Evolutionary conservation across 768 basidiomycete genomes (phyloP).

Genomic region (Tricholoma sp.): DNA sequence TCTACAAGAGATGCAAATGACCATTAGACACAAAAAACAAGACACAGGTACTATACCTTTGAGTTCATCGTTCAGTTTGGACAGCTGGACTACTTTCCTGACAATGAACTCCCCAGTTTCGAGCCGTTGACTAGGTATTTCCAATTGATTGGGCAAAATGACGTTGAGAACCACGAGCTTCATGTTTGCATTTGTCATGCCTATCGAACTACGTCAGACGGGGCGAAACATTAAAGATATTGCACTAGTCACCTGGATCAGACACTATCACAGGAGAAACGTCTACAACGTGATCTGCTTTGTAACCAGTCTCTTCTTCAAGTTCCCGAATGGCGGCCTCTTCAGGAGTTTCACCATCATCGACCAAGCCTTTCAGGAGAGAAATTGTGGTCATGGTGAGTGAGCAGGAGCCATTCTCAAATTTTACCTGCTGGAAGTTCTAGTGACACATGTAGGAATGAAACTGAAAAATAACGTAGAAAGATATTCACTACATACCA

Average conservation of each 20-base stretch:
- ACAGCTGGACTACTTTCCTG: constrained; percentile 62
- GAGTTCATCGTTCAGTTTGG: constrained; percentile 56
- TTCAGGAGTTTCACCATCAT: constrained; percentile 79
- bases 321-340: constrained; percentile 83
- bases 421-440: constrained; percentile 35
- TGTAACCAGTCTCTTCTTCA: constrained; percentile 90
- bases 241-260: constrained; percentile 57
- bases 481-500: constrained; percentile 36
- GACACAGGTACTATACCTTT: constrained; percentile 46
- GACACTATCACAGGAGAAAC: constrained; percentile 55
- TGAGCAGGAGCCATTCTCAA: not conserved
- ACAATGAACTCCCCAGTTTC: constrained; percentile 87
- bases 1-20: constrained; percentile 28
- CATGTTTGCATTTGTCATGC: constrained; percentile 95
- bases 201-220: constrained; percentile 30
- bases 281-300: constrained; percentile 57
- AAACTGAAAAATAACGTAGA: not conserved
- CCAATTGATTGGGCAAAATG: constrained; percentile 57
- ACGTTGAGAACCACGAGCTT: constrained; percentile 75
- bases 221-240: not conserved
- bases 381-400: not conserved
- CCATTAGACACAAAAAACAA: constrained; percentile 1
- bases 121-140: constrained; percentile 67
- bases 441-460: constrained; percentile 8
- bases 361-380: constrained; percentile 60